Evolutionary conservation across 805 yeast species (phyloP).

Genomic region (Wickerhamiella nectarea): DNA sequence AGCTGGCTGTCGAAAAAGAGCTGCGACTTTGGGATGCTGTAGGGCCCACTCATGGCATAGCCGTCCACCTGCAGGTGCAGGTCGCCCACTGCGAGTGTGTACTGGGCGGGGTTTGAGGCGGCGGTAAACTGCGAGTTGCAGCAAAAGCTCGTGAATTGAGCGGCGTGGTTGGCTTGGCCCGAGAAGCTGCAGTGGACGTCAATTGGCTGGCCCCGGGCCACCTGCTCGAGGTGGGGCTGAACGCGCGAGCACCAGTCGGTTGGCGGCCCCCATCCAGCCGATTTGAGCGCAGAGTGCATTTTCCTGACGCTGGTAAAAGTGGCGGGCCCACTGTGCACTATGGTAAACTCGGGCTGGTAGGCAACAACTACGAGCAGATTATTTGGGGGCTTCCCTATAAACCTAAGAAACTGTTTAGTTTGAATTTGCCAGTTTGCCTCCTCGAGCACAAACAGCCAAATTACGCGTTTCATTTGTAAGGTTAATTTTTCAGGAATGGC

Average conservation of each 20-base stretch:
- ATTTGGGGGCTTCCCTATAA: not conserved
- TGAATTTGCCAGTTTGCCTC: not conserved
- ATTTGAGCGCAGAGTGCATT: not conserved
- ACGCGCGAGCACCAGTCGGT: too few relatives aligned
- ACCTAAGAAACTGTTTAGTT: not conserved
- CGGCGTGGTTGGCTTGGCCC: too few relatives aligned
- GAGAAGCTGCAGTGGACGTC: not conserved
- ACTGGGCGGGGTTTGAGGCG: too few relatives aligned
- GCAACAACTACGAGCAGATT: not conserved
- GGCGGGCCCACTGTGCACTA: not conserved
- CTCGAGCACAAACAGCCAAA: not conserved
- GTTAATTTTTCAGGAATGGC: slow-evolving; percentile 40
- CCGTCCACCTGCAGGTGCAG: not conserved
- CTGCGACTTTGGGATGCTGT: not conserved
- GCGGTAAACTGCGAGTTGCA: not conserved
- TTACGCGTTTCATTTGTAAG: not conserved
- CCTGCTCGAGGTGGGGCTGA: too few relatives aligned
- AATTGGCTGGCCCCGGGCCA: not conserved
- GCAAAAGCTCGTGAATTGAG: not conserved
- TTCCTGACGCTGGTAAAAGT: not conserved
- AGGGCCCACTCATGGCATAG: not conserved
- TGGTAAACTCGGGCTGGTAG: not conserved
- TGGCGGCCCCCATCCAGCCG: too few relatives aligned
- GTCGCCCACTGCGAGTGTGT: not conserved
- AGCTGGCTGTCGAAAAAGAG: not conserved